Percentiles rank a stretch among this genome's conserved stretches.
Evolutionary conservation across 345 rosid genomes (phyloP).

Genomic region (Eucalyptus viminalis): DNA sequence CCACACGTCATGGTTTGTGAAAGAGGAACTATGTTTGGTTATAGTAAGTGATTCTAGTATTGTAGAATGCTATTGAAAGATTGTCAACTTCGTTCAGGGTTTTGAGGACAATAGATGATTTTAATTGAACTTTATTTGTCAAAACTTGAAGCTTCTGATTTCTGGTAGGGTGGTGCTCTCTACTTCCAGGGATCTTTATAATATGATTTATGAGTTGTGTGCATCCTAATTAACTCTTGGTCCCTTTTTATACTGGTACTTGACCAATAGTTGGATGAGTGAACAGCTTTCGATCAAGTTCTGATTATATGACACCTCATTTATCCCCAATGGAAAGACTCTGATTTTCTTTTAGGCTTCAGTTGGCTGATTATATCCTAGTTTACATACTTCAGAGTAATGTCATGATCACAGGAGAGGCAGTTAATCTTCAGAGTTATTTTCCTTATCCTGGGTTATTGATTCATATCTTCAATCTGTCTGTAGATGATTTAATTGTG

Average conservation of each 20-base stretch:
- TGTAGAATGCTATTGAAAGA: background rate
- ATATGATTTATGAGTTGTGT: background rate
- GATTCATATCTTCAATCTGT: background rate
- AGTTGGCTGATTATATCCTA: background rate
- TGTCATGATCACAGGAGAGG: background rate
- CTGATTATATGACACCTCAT: background rate
- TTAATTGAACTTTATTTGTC: background rate
- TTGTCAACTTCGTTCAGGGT: background rate
- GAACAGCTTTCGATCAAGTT: background rate
- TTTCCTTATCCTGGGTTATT: background rate
- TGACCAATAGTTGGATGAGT: background rate
- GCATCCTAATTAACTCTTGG: background rate
- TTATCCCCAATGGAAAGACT: background rate
- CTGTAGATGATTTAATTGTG: conserved; percentile 81
- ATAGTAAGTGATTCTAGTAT: conserved; percentile 48
- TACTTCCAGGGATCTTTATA: background rate
- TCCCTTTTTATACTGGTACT: background rate
- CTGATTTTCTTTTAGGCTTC: background rate
- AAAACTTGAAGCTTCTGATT: background rate
- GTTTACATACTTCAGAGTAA: background rate
- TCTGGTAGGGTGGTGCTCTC: background rate
- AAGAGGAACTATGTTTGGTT: conserved; percentile 99
- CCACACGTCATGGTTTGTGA: conserved; percentile 95
- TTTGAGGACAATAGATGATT: background rate
- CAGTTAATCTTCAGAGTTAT: background rate